Base-by-base conservation (phyloP, 108 stramenopile species). In the Cylindrotheca closterium region DNA sequence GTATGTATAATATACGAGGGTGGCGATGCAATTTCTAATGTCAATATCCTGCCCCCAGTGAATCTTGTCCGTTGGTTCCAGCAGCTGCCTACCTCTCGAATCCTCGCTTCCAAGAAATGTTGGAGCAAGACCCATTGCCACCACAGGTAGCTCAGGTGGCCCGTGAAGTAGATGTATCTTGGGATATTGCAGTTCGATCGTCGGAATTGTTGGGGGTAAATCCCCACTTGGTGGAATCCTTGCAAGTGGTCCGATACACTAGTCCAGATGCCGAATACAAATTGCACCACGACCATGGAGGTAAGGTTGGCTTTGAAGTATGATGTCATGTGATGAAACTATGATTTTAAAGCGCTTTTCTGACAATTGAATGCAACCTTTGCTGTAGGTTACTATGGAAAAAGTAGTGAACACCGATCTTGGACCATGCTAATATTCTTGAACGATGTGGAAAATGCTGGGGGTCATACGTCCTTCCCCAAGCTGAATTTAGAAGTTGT, bases 281-380 rank as follows among this genome's bases (percentile, higher is more conserved):
- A 22, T 24, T 56, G 4, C 69, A 70, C 42, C 69, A 70, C 29
- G 69, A 70, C 33, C 69, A 70, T 70, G 69, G 69, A 42, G 52
- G 37, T 42, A 42, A 10, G 37, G 10, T 7, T 42, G 37, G 15
- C 7, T n/a, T n/a, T n/a, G 15, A 42, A 42, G 15, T 42, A 42
- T 42, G 37, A 42, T 42, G 37, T 42, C 15, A 10, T 15, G 7
- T 10, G 37, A 42, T 7, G 37, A 42, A 42, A n/a, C n/a, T n/a
- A n/a, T n/a, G n/a, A n/a, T n/a, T n/a, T n/a, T n/a, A n/a, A n/a
- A n/a, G n/a, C n/a, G n/a, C n/a, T n/a, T n/a, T n/a, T n/a, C n/a
- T n/a, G n/a, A n/a, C n/a, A n/a, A n/a, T n/a, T n/a, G n/a, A n/a
- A n/a, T n/a, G n/a, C n/a, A n/a, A n/a, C n/a, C n/a, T n/a, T n/a